Conservation (phyloP, 2,329 filamentous ascomycete genomes). For the Paecilomyces dactylethromorphus region DNA sequence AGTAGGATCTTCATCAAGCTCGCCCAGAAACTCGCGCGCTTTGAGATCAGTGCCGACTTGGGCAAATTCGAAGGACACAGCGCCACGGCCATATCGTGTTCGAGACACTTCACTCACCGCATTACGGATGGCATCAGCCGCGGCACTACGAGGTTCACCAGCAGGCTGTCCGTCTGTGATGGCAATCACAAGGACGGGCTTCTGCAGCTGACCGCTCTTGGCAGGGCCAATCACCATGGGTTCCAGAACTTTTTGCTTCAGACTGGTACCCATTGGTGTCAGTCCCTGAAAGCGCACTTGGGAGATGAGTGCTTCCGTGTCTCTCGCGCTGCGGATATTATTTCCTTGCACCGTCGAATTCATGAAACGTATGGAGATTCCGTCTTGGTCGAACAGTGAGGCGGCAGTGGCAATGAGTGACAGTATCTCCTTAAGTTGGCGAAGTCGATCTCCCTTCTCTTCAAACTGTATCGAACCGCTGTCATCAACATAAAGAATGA, state of each 20-base stretch:
- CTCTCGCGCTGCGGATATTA: constrained; percentile 50
- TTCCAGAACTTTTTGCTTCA: constrained; percentile 58
- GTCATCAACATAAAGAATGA: constrained; percentile 61
- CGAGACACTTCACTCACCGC: constrained; percentile 46
- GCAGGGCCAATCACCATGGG: constrained; percentile 52
- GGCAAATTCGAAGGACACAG: constrained; percentile 62
- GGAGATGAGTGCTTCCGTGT: constrained; percentile 53
- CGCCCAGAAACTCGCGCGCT: constrained; percentile 57
- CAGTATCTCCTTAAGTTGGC: constrained; percentile 59
- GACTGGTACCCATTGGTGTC: constrained; percentile 59
- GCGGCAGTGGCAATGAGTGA: constrained; percentile 58
- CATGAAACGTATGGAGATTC: constrained; percentile 64
- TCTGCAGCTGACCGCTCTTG: constrained; percentile 47
- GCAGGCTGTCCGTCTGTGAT: constrained; percentile 63
- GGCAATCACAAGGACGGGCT: constrained; percentile 59
- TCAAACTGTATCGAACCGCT: constrained; percentile 65
- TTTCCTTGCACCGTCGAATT: constrained; percentile 52
- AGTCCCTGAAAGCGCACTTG: constrained; percentile 59
- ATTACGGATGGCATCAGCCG: constrained; percentile 52
- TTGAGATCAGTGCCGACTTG: constrained; percentile 62
- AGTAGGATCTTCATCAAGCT: constrained; percentile 57
- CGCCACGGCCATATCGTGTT: constrained; percentile 49
- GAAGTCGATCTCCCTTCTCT: constrained; percentile 60
- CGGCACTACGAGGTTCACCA: constrained; percentile 51
- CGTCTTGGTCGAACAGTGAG: constrained; percentile 63